Conservation (phyloP, 2,329 filamentous ascomycete species). For the Sporothrix pseudoabietina region DNA sequence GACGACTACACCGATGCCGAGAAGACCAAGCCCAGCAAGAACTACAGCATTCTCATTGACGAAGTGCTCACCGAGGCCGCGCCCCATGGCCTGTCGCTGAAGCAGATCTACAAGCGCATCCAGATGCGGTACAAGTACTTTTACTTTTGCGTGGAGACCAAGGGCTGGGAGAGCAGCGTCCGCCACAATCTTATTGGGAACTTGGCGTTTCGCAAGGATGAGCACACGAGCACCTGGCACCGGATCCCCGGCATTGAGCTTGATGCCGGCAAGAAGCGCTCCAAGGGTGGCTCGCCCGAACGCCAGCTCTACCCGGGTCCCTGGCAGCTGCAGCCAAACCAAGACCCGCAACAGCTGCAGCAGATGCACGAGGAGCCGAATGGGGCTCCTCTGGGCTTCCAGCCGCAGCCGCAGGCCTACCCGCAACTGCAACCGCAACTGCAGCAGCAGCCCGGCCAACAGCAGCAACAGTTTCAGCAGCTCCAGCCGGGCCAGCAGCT, state of each 20-base stretch:
- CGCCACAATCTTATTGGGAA: constrained; percentile 65
- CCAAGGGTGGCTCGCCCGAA: constrained; percentile 56
- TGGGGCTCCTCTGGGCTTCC: neutral
- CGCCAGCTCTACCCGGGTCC: constrained; percentile 43
- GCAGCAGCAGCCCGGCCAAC: neutral
- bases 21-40: constrained; percentile 63
- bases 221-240: constrained; percentile 59
- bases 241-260: constrained; percentile 61
- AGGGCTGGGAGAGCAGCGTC: constrained; percentile 68
- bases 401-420: neutral
- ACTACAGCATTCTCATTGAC: constrained; percentile 63
- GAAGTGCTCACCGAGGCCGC: constrained; percentile 60
- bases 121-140: constrained; percentile 61
- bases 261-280: constrained; percentile 62
- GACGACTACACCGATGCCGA: constrained; percentile 61
- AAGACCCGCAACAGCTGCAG: constrained; percentile 16
- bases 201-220: constrained; percentile 62
- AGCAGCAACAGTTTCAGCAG: constrained; percentile 22
- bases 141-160: constrained; percentile 62
- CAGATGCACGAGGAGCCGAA: neutral
- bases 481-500: neutral
- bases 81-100: constrained; percentile 57
- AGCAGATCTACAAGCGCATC: constrained; percentile 66
- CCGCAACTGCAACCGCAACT: neutral
- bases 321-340: constrained; percentile 24